Conservation (phyloP, 805 yeast species). For the Yarrowia divulgata region DNA sequence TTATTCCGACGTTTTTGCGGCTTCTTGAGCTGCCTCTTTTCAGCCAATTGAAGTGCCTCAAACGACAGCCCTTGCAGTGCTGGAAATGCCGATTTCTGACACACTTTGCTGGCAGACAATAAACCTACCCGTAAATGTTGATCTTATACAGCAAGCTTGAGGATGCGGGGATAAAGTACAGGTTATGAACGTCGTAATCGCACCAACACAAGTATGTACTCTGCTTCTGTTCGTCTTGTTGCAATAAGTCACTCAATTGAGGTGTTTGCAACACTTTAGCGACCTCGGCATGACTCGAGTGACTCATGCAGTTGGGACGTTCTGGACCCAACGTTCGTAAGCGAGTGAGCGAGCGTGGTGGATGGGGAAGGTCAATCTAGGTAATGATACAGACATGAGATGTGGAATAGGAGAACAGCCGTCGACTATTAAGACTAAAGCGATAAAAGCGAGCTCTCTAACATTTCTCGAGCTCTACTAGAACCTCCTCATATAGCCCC, state of each 20-base stretch:
- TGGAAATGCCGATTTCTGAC: too few species aligned
- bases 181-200: not conserved
- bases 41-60: not conserved
- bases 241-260: not conserved
- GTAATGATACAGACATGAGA: too few species aligned
- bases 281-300: conserved; percentile 32
- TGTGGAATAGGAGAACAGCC: not conserved
- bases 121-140: not conserved
- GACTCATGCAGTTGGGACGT: conserved; percentile 30
- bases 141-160: not conserved
- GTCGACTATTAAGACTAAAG: too few species aligned
- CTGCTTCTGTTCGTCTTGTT: not conserved
- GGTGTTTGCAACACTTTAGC: not conserved
- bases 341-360: too few species aligned
- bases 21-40: not conserved
- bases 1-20: conserved; percentile 3
- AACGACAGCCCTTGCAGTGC: not conserved
- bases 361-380: too few species aligned
- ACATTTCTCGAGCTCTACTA: not conserved
- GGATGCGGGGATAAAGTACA: not conserved
- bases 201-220: not conserved
- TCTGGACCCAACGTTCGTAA: conserved; percentile 8
- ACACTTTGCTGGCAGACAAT: too few species aligned
- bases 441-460: not conserved
- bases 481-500: too few species aligned